Conservation (phyloP, 331 rosid species). For the Quercus tomentella region DNA sequence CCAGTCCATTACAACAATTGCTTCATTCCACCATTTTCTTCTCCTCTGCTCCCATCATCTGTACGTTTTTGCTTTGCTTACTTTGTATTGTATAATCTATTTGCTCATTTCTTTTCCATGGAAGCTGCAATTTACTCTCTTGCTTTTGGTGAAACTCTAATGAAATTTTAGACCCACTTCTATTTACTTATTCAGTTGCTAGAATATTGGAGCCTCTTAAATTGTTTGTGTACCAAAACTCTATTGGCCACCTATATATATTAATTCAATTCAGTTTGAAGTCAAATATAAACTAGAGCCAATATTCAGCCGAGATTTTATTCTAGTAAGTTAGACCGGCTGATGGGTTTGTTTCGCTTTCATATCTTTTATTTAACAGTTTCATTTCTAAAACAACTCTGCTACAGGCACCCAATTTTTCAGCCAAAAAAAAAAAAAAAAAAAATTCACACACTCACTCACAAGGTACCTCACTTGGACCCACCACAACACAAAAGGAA, state of each 20-base stretch:
- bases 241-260: not conserved
- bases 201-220: too few species aligned
- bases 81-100: not conserved
- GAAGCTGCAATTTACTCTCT: too few species aligned
- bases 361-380: too few species aligned
- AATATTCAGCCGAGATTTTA: not conserved
- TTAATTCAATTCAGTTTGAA: too few species aligned
- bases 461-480: too few species aligned
- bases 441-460: too few species aligned
- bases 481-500: too few species aligned
- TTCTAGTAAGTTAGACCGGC: not conserved
- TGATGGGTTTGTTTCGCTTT: not conserved
- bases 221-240: not conserved
- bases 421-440: too few species aligned
- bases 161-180: not conserved
- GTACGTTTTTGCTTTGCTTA: not conserved
- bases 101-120: too few species aligned
- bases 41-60: constrained; percentile 5
- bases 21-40: not conserved
- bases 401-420: too few species aligned
- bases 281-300: not conserved
- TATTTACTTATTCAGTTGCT: not conserved
- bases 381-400: too few species aligned
- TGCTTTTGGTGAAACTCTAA: not conserved
- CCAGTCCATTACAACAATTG: not conserved